Conservation (phyloP, 2,329 filamentous ascomycete genomes). For the Setomelanomma holmii region DNA sequence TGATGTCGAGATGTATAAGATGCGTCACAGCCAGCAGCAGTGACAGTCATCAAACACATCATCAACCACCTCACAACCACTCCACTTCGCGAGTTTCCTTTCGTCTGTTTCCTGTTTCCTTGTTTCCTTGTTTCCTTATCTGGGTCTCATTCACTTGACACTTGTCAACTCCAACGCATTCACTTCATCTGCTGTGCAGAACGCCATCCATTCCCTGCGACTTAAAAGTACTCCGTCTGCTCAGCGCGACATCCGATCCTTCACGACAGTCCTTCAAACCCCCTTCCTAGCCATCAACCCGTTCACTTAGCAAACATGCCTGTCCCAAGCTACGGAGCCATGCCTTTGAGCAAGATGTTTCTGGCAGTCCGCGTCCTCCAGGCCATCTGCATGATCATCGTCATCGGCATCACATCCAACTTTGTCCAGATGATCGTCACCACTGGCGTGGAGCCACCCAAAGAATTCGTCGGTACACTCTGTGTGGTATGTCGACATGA, state of each 20-base stretch:
- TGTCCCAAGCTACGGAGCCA: constrained; percentile 69
- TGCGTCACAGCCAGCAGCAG: constrained; percentile 20
- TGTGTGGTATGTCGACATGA: constrained; percentile 71
- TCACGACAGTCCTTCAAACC: constrained; percentile 20
- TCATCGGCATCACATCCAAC: constrained; percentile 82
- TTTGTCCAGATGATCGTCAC: constrained; percentile 80
- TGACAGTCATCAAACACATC: constrained; percentile 42
- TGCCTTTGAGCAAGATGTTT: constrained; percentile 76
- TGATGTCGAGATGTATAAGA: constrained; percentile 36
- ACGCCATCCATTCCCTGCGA: constrained; percentile 38
- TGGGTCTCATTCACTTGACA: constrained; percentile 26
- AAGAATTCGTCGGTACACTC: constrained; percentile 78
- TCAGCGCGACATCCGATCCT: constrained; percentile 25
- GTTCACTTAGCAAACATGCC: constrained; percentile 53
- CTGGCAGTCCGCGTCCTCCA: constrained; percentile 75
- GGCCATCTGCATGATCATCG: constrained; percentile 72
- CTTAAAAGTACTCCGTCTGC: constrained; percentile 29
- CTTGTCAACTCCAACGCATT: constrained; percentile 24
- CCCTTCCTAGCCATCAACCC: constrained; percentile 4
- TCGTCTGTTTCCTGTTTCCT: constrained; percentile 39
- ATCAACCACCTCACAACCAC: constrained; percentile 40
- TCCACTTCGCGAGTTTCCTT: constrained; percentile 42
- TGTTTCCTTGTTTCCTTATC: constrained; percentile 45
- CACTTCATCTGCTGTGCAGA: constrained; percentile 48
- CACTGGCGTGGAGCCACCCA: constrained; percentile 69